A percentile compares a stretch with the other conserved stretches of the same genome.
Evolutionary conservation across 2,329 filamentous ascomycete species (phyloP).

Genomic region (Alternaria panax): DNA sequence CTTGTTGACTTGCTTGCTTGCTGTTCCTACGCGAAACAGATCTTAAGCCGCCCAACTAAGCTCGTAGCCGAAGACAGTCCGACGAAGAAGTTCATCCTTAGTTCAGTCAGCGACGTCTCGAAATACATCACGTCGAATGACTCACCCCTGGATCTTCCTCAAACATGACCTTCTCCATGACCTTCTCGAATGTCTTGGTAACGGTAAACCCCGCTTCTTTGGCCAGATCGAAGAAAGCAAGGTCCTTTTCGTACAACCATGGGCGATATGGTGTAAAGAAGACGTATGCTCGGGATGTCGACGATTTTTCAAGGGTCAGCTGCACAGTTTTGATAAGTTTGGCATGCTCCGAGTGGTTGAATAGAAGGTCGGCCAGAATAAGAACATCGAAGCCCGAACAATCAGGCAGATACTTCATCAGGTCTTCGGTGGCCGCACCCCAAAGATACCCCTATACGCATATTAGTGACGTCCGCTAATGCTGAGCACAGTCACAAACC

Average conservation of each 20-base stretch:
- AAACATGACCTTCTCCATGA: conserved; percentile 87
- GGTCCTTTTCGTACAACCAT: conserved; percentile 84
- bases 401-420: conserved; percentile 66
- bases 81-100: conserved; percentile 76
- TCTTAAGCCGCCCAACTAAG: conserved; percentile 64
- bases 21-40: not conserved
- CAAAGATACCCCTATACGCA: conserved; percentile 75
- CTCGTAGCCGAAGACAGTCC: conserved; percentile 82
- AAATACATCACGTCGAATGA: conserved; percentile 7
- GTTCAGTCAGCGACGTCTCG: not conserved
- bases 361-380: conserved; percentile 87
- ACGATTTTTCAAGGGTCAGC: conserved; percentile 66
- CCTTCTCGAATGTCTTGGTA: conserved; percentile 79
- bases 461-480: conserved; percentile 14
- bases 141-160: conserved; percentile 80
- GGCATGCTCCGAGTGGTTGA: conserved; percentile 86
- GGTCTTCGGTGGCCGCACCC: conserved; percentile 69
- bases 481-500: conserved; percentile 25
- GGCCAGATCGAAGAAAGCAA: conserved; percentile 84
- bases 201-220: conserved; percentile 75
- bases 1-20: not conserved
- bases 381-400: conserved; percentile 74
- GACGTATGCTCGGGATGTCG: conserved; percentile 73
- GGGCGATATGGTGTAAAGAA: conserved; percentile 96
- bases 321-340: conserved; percentile 78